phyloP scores from a whole-genome alignment of 352 stramenopile genomes.

The Globisporangium recalcitrans region DNA sequence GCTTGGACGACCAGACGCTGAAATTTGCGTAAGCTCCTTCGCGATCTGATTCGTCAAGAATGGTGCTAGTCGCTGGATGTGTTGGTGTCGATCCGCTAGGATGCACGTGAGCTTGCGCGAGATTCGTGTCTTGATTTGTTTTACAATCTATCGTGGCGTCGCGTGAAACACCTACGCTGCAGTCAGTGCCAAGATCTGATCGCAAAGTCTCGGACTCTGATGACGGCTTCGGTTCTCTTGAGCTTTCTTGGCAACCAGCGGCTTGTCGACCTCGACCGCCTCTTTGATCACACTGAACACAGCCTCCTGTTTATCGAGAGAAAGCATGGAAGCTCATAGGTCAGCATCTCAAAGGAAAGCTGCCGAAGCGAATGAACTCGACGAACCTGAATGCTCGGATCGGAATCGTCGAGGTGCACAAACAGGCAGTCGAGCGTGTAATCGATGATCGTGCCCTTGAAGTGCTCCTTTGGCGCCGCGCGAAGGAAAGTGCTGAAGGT shows the following conservation, averaged over 20 bases:
- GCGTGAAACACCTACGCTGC: slow-evolving; percentile 14
- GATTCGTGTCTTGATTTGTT: not conserved
- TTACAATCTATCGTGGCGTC: slow-evolving; percentile 8
- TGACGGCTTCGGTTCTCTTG: slow-evolving; percentile 68
- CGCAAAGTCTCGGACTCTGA: slow-evolving; percentile 66
- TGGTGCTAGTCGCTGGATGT: too few species aligned
- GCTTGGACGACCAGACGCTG: slow-evolving; percentile 50
- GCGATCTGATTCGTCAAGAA: too few species aligned
- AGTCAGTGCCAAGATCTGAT: slow-evolving; percentile 52
- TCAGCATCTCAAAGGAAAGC: slow-evolving; percentile 2
- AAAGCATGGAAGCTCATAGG: slow-evolving; percentile 3
- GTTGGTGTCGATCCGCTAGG: not conserved
- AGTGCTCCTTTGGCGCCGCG: slow-evolving; percentile 78
- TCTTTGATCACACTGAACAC: slow-evolving; percentile 70
- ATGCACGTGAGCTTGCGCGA: not conserved
- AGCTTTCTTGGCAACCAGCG: slow-evolving; percentile 63
- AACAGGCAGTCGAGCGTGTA: slow-evolving; percentile 90
- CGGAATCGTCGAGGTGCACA: slow-evolving; percentile 88
- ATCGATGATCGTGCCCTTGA: slow-evolving; percentile 86
- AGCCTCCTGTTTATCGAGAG: slow-evolving; percentile 31
- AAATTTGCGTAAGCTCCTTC: slow-evolving; percentile 31
- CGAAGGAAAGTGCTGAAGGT: slow-evolving; percentile 87
- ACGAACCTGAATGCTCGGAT: slow-evolving; percentile 77
- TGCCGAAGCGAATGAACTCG: not conserved
- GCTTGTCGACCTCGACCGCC: slow-evolving; percentile 50